Conservation (phyloP, 192 early-diverging fungal species). For the Funneliformis geosporum region DNA sequence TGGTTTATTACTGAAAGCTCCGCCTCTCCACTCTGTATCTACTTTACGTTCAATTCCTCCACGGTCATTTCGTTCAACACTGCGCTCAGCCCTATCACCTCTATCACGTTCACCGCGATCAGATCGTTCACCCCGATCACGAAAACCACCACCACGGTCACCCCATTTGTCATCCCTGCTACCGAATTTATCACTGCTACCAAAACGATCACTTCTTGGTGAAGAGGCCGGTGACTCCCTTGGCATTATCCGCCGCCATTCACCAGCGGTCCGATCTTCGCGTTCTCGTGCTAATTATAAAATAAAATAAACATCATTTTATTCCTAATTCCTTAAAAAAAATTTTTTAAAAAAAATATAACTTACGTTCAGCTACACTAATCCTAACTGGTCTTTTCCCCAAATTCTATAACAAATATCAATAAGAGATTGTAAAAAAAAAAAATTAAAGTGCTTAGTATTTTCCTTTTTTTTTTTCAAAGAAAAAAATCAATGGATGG, state of each 20-base stretch:
- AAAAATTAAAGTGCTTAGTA: not conserved
- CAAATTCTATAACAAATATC: slow-evolving; percentile 49
- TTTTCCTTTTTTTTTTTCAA: too few species aligned
- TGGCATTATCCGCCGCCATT: slow-evolving; percentile 55
- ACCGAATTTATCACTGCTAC: slow-evolving; percentile 38
- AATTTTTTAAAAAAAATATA: not conserved
- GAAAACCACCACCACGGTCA: slow-evolving; percentile 44
- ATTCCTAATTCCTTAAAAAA: not conserved
- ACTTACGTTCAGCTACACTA: slow-evolving; percentile 87
- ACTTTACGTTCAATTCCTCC: slow-evolving; percentile 38
- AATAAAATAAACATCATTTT: too few species aligned
- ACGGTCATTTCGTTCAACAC: slow-evolving; percentile 37
- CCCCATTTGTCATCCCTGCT: slow-evolving; percentile 37
- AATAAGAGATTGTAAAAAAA: not conserved
- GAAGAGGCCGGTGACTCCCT: slow-evolving; percentile 45
- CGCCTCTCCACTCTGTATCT: slow-evolving; percentile 51
- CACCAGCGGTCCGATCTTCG: slow-evolving; percentile 62
- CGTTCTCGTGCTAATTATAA: slow-evolving; percentile 47
- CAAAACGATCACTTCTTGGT: slow-evolving; percentile 44
- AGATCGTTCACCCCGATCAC: slow-evolving; percentile 37
- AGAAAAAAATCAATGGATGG: too few species aligned
- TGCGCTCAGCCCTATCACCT: slow-evolving; percentile 26
- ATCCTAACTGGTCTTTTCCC: slow-evolving; percentile 75
- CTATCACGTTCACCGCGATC: slow-evolving; percentile 38
- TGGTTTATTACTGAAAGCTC: slow-evolving; percentile 33